Base-by-base conservation (phyloP, 2,329 filamentous ascomycete species). In the Sarocladium kiliense region DNA sequence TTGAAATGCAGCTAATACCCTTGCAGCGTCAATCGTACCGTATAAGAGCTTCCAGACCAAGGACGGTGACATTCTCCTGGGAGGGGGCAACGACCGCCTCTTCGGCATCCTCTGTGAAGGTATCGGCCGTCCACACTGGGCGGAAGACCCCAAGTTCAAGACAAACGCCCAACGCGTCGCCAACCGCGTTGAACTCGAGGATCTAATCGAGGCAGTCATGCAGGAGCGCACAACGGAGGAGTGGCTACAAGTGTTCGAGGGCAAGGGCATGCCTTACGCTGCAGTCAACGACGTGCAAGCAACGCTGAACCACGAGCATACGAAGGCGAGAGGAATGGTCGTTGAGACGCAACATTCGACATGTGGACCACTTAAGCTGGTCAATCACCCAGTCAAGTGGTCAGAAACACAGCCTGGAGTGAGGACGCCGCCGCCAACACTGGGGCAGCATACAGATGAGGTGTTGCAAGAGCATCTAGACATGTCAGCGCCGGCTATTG, bases 351-450 rank as follows among this genome's bases (percentile, higher is more conserved):
- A 96, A 1, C 94, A 99, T 66, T 82, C 82, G 4, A 77, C 79
- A 7, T 97, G 93, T 68, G 94, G 94, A 0, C 81, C 86, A 0
- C 87, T 99, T 59, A 92, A 91, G 71, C 75, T 99, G 66, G 87
- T 99, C 54, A 97, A 96, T 65, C 95, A 91, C 1, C 94, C 94
- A 0, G 86, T 99, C 57, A 99, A 99, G 69, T 96, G 91, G 69
- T 96, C 91, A 4, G 85, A 92, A 61, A 88, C 87, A 25, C 85
- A 81, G 61, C 91, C 92, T 0, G 81, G 84, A 3, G 84, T 96
- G 37, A 79, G 93, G 32, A 87, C 78, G 3, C 82, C 89, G 25
- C 94, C 94, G 18, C 94, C 94, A 1, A 88, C 87, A 7, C 73
- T 99, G 32, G 94, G 92, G 0, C 84, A 96, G 71, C 91, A 96